phyloP scores from a whole-genome alignment of 352 stramenopile species.

The Globisporangium middletonii region DNA sequence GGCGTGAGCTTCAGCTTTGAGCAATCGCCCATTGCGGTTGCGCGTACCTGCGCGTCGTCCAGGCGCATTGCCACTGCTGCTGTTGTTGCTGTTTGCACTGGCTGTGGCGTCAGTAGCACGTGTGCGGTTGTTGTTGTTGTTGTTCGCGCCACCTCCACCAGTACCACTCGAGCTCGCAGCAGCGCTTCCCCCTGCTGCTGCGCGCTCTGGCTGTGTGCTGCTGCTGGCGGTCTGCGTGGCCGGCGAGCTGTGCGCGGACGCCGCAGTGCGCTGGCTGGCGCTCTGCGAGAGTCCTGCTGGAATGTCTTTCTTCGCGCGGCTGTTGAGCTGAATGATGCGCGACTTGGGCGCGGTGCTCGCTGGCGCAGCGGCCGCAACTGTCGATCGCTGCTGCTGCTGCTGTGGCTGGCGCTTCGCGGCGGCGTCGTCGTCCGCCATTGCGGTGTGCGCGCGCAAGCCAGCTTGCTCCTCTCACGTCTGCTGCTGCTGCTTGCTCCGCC shows the following conservation, averaged over 20 bases:
- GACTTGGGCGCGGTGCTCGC: constrained; percentile 18
- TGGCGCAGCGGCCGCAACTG: not conserved
- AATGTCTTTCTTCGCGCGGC: constrained; percentile 21
- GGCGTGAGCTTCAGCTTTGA: not conserved
- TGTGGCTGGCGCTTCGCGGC: constrained; percentile 5
- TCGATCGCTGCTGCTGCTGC: not conserved
- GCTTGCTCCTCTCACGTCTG: not conserved
- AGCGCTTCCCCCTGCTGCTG: constrained; percentile 2
- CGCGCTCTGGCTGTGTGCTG: constrained; percentile 4
- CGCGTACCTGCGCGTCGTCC: constrained; percentile 1
- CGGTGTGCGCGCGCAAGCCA: not conserved
- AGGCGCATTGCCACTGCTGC: not conserved
- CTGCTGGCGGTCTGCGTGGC: not conserved
- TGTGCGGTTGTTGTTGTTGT: constrained; percentile 1
- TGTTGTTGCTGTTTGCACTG: not conserved
- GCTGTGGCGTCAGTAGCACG: not conserved
- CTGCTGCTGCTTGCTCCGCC: too few relatives aligned
- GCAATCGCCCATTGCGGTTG: not conserved
- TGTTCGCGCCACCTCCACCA: not conserved
- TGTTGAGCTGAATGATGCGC: constrained; percentile 35
- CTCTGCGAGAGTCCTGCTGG: constrained; percentile 9
- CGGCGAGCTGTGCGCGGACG: constrained; percentile 13
- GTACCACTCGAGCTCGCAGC: not conserved
- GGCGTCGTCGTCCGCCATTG: constrained; percentile 10
- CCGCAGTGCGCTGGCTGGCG: constrained; percentile 12